Percentiles rank a stretch among this genome's conserved stretches.
Evolutionary conservation across 495 filamentous ascomycete species (phyloP).

Genomic region (Jackrogersella minutella): DNA sequence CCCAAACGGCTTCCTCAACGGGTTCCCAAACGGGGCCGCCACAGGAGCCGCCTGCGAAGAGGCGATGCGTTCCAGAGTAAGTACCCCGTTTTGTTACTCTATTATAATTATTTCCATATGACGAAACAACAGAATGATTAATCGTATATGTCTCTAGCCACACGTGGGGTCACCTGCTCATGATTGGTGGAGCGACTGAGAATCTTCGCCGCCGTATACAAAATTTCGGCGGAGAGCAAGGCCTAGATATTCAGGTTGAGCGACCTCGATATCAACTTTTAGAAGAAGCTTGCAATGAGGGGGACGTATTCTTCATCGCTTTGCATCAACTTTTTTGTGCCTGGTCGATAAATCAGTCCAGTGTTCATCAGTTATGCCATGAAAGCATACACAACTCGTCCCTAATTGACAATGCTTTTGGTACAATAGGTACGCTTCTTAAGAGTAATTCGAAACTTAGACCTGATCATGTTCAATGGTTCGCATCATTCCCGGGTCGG

Average conservation of each 20-base stretch:
- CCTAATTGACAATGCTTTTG: constrained; percentile 49
- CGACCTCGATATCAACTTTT: constrained; percentile 65
- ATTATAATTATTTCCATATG: too few species aligned
- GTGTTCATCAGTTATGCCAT: constrained; percentile 25
- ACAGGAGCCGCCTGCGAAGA: constrained; percentile 37
- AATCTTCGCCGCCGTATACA: constrained; percentile 1
- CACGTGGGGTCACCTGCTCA: constrained; percentile 20
- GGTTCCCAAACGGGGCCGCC: background rate
- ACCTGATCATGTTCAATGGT: constrained; percentile 56
- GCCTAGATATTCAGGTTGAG: constrained; percentile 47
- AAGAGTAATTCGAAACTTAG: constrained; percentile 51
- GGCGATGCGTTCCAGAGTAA: constrained; percentile 37
- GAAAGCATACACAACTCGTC: constrained; percentile 10
- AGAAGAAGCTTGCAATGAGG: constrained; percentile 59
- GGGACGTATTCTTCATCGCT: constrained; percentile 69
- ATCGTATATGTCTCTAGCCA: constrained; percentile 12
- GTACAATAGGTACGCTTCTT: constrained; percentile 48
- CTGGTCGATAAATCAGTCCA: constrained; percentile 44
- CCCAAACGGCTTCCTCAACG: background rate
- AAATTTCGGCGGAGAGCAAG: constrained; percentile 13
- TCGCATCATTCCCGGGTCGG: constrained; percentile 59
- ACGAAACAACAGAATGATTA: constrained; percentile 1
- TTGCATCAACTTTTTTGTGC: constrained; percentile 75
- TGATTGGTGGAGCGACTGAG: background rate
- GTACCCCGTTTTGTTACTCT: constrained; percentile 8